Conservation (phyloP, 495 filamentous ascomycete species). For the Penicillium lividum region DNA sequence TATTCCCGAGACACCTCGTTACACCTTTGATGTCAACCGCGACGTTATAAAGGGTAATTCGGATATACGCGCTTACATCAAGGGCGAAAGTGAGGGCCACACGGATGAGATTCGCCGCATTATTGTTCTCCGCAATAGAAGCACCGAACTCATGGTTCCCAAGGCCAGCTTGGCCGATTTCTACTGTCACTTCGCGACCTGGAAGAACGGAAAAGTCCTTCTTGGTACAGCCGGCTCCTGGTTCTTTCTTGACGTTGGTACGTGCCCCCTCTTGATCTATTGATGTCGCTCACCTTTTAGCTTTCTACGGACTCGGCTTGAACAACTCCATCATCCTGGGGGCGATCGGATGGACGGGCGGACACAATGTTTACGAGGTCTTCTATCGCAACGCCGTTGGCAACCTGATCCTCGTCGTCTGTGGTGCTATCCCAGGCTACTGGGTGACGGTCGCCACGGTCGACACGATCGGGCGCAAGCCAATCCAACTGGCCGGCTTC, state of each 20-base stretch:
- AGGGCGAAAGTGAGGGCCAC: constrained; percentile 55
- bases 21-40: constrained; percentile 78
- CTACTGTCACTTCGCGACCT: constrained; percentile 60
- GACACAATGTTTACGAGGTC: constrained; percentile 58
- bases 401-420: constrained; percentile 71
- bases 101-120: constrained; percentile 63
- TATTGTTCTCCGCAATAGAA: constrained; percentile 45
- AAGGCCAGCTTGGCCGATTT: constrained; percentile 72
- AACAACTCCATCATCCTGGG: constrained; percentile 71
- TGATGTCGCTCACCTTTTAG: constrained; percentile 38
- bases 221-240: constrained; percentile 78
- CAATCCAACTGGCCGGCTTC: constrained; percentile 79
- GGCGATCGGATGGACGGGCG: constrained; percentile 66
- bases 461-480: constrained; percentile 73
- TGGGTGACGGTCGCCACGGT: constrained; percentile 71
- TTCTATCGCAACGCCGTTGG: constrained; percentile 72
- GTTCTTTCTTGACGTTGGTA: constrained; percentile 70
- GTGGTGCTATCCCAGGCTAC: constrained; percentile 74
- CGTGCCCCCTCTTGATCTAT: constrained; percentile 9
- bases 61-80: constrained; percentile 66
- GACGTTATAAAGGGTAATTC: constrained; percentile 69
- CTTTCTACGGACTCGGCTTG: constrained; percentile 78
- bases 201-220: constrained; percentile 67
- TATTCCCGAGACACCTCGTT: constrained; percentile 81
- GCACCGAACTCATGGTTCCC: constrained; percentile 48